Base-by-base conservation (phyloP, 2,329 filamentous ascomycete genomes). In the Raffaelea albimanens region DNA sequence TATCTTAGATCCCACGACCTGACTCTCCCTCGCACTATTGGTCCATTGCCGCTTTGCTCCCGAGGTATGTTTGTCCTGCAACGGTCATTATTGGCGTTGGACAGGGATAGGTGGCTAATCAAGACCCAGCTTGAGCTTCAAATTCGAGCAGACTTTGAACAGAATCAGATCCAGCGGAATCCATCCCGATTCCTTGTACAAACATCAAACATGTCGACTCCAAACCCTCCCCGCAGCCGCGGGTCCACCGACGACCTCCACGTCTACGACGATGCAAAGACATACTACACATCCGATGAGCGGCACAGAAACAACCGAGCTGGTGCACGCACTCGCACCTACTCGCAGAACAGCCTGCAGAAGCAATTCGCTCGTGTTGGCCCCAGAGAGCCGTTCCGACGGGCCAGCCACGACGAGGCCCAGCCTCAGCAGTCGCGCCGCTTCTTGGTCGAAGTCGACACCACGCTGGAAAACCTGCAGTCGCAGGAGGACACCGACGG, bases 401-500 rank as follows among this genome's bases (percentile, higher is more conserved):
- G 77, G 57, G 76, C 76, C 45, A 81, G 77, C 55, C 77, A 80
- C 21, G 90, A 95, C 70, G 88, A 90, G 63, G 71, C 43, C 77
- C 80, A 31, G 4, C 70, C 78, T 44, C 72, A 79, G 43, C 79
- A 85, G 48, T 64, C 67, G 50, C 85, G 87, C 52, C 84, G 83
- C 56, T 95, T 95, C 65, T 75, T 95, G 34, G 82, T 97, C 62
- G 79, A 93, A 57, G 90, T 97, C 58, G 85, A 95, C 43, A 72
- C 80, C 20, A 96, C 90, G 1, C 75, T 95, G 49, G 76, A 89
- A 60, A 83, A 78, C 50, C 73, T 98, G 40, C 74, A 88, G 52
- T 79, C 80, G 34, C 85, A 91, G 55, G 93, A 98, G 65, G 93
- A 98, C 61, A 94, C 90, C 25, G 90, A 98, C 66, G 74, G 79